Conservation (phyloP, 164 flowering plant genomes). For the Nymphaea thermarum region DNA sequence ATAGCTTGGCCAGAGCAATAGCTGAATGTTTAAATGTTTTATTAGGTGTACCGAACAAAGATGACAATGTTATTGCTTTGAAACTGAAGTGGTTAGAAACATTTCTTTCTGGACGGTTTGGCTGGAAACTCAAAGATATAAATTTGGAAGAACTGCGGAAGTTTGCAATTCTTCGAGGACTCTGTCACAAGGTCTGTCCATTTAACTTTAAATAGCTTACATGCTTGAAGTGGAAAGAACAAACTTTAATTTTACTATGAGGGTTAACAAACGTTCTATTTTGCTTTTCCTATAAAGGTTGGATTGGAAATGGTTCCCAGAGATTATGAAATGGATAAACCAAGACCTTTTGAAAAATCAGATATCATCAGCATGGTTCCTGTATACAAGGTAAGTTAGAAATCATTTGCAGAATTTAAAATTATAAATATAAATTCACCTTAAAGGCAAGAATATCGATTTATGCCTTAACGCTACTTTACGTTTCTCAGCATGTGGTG, state of each 20-base stretch:
- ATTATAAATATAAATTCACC: too few relatives aligned
- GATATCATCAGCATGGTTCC: conserved; percentile 83
- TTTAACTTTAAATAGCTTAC: neutral
- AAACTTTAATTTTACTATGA: neutral
- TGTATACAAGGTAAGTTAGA: conserved; percentile 44
- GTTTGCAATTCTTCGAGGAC: conserved; percentile 70
- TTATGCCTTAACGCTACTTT: neutral
- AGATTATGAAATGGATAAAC: conserved; percentile 67
- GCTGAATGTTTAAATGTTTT: conserved; percentile 66
- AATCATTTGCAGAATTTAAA: neutral
- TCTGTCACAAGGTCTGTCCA: conserved; percentile 68
- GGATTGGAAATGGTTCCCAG: conserved; percentile 73
- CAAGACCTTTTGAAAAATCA: conserved; percentile 40
- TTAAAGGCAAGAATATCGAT: neutral
- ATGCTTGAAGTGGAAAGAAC: neutral
- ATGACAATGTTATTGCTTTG: conserved; percentile 17
- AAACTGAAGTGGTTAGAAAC: conserved; percentile 48
- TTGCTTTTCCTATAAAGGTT: conserved; percentile 32
- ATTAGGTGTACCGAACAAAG: conserved; percentile 35
- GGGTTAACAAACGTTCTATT: neutral
- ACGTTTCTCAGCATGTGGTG: conserved; percentile 46
- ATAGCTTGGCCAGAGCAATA: conserved; percentile 44
- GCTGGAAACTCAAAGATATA: conserved; percentile 60
- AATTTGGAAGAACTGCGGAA: conserved; percentile 53
- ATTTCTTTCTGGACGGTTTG: conserved; percentile 48